Conservation (phyloP, 108 stramenopile genomes). For the Cyclostephanos invisitatus region DNA sequence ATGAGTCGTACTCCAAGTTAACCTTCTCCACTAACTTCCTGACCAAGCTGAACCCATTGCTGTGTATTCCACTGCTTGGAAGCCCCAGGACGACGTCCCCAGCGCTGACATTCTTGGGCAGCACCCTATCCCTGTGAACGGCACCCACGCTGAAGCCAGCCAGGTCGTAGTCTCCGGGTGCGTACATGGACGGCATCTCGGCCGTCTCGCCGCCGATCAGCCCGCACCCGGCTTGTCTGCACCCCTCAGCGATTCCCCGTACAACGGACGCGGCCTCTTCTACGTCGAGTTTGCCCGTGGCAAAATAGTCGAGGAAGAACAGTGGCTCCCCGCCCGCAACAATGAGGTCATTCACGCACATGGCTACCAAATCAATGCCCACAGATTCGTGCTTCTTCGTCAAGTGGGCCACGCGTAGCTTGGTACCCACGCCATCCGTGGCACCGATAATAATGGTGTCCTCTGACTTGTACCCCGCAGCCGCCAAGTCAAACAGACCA, state of each 20-base stretch:
- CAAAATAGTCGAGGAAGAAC: slow-evolving; percentile 99
- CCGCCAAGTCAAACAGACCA: slow-evolving; percentile 94
- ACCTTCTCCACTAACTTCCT: slow-evolving; percentile 88
- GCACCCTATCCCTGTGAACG: slow-evolving; percentile 79
- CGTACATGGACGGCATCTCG: slow-evolving; percentile 99
- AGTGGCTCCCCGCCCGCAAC: slow-evolving; percentile 96
- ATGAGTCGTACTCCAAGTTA: slow-evolving; percentile 78
- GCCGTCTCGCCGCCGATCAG: slow-evolving; percentile 98
- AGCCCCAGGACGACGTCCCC: slow-evolving; percentile 95
- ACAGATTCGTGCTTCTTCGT: slow-evolving; percentile 84
- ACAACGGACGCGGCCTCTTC: slow-evolving; percentile 92
- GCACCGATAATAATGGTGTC: slow-evolving; percentile 96
- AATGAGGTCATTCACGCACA: slow-evolving; percentile 98
- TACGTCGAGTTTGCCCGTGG: slow-evolving; percentile 91
- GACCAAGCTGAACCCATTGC: slow-evolving; percentile 98
- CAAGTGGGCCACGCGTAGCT: slow-evolving; percentile 89
- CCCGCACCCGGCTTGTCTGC: slow-evolving; percentile 92
- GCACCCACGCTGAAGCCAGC: slow-evolving; percentile 98
- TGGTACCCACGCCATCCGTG: slow-evolving; percentile 99
- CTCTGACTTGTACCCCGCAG: slow-evolving; percentile 86
- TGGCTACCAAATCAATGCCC: slow-evolving; percentile 96
- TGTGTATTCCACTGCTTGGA: slow-evolving; percentile 95
- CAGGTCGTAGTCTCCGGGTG: slow-evolving; percentile 96
- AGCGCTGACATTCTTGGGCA: slow-evolving; percentile 78
- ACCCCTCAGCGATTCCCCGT: slow-evolving; percentile 95